Percentiles rank a stretch among this genome's conserved stretches.
Conservation (phyloP, 23 red algal genomes). For the Gracilariopsis chorda region DNA sequence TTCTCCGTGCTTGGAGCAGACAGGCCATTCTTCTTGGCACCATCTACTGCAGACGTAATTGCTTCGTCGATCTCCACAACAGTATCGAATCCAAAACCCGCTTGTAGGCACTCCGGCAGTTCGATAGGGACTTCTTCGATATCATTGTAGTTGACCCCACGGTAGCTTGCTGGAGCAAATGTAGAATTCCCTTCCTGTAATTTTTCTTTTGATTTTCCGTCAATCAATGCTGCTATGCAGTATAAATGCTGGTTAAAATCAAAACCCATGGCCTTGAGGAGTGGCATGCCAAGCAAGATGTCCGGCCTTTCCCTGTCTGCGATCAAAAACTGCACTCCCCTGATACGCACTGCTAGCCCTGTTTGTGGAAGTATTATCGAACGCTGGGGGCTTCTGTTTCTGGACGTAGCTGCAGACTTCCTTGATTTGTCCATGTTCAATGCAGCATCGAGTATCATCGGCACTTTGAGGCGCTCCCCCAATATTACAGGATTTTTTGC, state of each 20-base stretch:
- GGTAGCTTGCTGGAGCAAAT: not conserved
- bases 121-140: not conserved
- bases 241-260: conserved; percentile 2
- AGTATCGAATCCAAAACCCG: not conserved
- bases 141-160: not conserved
- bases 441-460: too few relatives aligned
- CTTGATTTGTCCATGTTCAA: too few relatives aligned
- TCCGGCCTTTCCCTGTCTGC: conserved; percentile 2
- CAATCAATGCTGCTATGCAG: not conserved
- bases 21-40: not conserved
- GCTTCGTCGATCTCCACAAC: not conserved
- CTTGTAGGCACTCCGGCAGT: not conserved
- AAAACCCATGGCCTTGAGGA: conserved; percentile 11
- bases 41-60: not conserved
- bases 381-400: too few relatives aligned
- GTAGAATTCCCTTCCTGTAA: not conserved
- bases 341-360: too few relatives aligned
- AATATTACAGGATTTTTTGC: too few relatives aligned
- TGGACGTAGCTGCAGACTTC: too few relatives aligned
- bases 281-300: not conserved
- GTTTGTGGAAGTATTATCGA: too few relatives aligned
- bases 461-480: too few relatives aligned
- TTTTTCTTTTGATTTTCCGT: not conserved
- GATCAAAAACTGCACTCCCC: not conserved
- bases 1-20: not conserved